Evolutionary conservation across 2,329 filamentous ascomycete species (phyloP), one percentile per base, ranked within the genome.

Genomic region (Monilinia fructicola): DNA sequence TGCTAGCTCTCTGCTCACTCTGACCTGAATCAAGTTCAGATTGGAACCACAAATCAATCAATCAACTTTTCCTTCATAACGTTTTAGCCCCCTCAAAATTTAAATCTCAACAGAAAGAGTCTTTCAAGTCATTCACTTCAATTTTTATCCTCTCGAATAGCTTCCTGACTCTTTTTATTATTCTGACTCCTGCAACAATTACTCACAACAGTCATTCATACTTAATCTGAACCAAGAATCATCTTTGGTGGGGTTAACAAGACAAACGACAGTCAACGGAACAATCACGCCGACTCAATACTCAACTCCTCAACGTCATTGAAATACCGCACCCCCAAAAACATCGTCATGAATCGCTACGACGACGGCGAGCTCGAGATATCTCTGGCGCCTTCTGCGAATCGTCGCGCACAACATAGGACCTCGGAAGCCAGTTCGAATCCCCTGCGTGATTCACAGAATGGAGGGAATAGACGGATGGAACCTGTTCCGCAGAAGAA

Each of bases 361-460:
- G 90, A 93, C 77, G 90, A 93, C 78, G 90, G 92, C 81, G 90
- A 93, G 81, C 87, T 93, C 71, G 90, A 90, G 78, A 90, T 93
- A 77, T 90, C 89, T 73, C 82, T 92, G 71, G 87, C 85, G 67
- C 85, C 86, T 46, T 85, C 86, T 63, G 83, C 87, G 73, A 85
- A 87, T 73, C 85, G 87, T 70, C 86, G 87, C 52, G 71, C 76
- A 68, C 71, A 74, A 68, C 75, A 76, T 73, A 75, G 75, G 70
- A 73, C 74, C 63, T 73, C 74, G 64, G 75, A 77, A 71, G 70
- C 72, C 23, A 71, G 70, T 59, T 70, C 72, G 54, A 70, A 70
- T 54, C 67, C 73, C 38, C 72, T 71, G 48, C 71, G 69, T 56
- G 63, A 67, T 40, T 69, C 69, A 16, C 58, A 60, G 52, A 73